A percentile compares a stretch with the other conserved stretches of the same genome.
phyloP scores from a whole-genome alignment of 352 stramenopile species.

The Pelagophyceae sp. region DNA sequence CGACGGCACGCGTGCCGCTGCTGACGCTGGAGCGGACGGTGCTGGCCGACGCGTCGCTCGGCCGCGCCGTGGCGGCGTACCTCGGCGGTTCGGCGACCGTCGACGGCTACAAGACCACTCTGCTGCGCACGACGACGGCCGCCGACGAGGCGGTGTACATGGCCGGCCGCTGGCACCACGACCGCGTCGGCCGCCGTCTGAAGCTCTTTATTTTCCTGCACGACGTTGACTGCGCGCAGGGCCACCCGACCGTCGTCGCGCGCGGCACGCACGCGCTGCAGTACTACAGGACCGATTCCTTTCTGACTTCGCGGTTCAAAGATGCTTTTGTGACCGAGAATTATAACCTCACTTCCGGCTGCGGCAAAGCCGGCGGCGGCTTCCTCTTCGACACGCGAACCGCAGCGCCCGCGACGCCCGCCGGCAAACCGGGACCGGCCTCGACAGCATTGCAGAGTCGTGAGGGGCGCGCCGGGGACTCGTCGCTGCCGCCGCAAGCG shows the following conservation, averaged over 20 bases:
- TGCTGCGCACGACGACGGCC: background rate
- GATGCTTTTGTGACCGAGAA: background rate
- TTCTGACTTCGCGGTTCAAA: background rate
- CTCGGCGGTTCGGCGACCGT: background rate
- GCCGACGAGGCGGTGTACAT: background rate
- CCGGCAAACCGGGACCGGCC: too few relatives aligned
- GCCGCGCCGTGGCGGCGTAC: background rate
- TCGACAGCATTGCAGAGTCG: too few relatives aligned
- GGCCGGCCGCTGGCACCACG: conserved; percentile 15
- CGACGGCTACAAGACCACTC: conserved; percentile 9
- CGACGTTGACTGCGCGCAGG: conserved; percentile 18
- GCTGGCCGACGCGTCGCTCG: background rate
- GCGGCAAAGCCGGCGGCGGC: background rate
- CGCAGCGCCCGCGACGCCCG: too few relatives aligned
- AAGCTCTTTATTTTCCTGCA: conserved; percentile 14
- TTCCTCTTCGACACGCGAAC: background rate
- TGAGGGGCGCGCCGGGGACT: too few relatives aligned
- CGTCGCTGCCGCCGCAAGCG: too few relatives aligned
- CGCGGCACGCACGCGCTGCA: background rate
- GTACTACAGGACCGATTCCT: conserved; percentile 3
- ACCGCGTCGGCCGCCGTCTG: conserved; percentile 8
- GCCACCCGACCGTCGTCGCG: conserved; percentile 1
- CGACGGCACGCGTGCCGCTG: background rate
- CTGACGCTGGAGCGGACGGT: background rate
- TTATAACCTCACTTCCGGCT: background rate